Evolutionary conservation across 2,329 filamentous ascomycete species (phyloP).

Genomic region (Ilyonectria sp.): DNA sequence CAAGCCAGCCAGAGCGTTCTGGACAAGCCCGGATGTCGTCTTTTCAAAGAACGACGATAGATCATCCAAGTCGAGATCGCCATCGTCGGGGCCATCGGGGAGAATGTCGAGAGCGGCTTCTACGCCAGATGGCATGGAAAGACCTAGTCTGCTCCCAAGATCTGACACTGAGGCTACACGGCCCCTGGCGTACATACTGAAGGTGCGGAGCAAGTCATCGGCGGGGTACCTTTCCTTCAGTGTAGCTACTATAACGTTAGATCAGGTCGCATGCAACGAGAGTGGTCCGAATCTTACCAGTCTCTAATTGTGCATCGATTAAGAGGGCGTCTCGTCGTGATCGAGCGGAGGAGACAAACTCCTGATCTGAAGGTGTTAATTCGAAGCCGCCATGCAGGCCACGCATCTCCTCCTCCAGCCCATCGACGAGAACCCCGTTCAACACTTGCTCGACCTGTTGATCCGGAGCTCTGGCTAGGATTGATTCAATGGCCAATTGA

Average conservation of each 20-base stretch:
- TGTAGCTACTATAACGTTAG: conserved; percentile 40
- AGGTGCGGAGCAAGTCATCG: conserved; percentile 56
- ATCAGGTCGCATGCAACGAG: no score
- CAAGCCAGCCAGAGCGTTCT: conserved; percentile 57
- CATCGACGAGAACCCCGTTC: conserved; percentile 69
- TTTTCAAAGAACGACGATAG: conserved; percentile 61
- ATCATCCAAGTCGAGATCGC: conserved; percentile 57
- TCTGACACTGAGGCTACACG: conserved; percentile 53
- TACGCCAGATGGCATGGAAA: conserved; percentile 52
- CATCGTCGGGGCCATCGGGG: conserved; percentile 48
- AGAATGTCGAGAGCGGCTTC: conserved; percentile 47
- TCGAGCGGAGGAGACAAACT: conserved; percentile 52
- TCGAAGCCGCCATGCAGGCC: conserved; percentile 51
- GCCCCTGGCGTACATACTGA: conserved; percentile 52
- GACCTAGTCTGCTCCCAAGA: conserved; percentile 54
- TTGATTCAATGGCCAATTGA: conserved; percentile 66
- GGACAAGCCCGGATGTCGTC: conserved; percentile 58
- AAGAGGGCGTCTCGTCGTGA: conserved; percentile 53
- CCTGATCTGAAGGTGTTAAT: conserved; percentile 54
- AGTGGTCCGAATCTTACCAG: conserved; percentile 44
- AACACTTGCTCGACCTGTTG: conserved; percentile 67
- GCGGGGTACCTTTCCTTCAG: conserved; percentile 58
- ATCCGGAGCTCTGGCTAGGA: conserved; percentile 66
- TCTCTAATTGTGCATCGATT: conserved; percentile 46
- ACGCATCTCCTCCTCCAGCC: conserved; percentile 66